Evolutionary conservation across 257 asterid species (phyloP).

Genomic region (Lithospermum erythrorhizon): DNA sequence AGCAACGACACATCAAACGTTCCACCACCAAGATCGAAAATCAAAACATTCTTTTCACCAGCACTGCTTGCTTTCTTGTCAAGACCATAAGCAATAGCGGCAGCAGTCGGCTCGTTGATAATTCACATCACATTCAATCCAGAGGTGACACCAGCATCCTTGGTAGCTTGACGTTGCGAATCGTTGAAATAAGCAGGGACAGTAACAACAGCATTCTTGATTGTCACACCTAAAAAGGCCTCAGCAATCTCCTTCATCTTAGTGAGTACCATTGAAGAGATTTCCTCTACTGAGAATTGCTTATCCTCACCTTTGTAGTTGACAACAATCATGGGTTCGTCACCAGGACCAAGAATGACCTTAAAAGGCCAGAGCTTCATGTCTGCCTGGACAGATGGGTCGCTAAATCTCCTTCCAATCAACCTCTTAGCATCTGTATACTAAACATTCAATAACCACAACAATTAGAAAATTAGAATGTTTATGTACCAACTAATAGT

Average conservation of each 20-base stretch:
- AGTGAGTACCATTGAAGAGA: background rate
- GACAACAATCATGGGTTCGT: background rate
- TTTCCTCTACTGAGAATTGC: background rate
- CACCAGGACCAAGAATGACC: background rate
- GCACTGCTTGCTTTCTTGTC: background rate
- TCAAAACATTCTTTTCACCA: background rate
- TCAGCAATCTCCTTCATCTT: background rate
- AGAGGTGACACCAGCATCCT: background rate
- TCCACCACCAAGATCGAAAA: background rate
- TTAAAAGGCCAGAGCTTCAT: background rate
- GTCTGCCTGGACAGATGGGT: background rate
- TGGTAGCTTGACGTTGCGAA: background rate
- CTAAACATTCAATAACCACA: too few species aligned
- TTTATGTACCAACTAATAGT: too few species aligned
- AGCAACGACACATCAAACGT: background rate
- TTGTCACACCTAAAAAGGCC: background rate
- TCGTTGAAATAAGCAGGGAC: background rate
- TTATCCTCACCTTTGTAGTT: background rate
- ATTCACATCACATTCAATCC: background rate
- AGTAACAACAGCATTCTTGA: background rate
- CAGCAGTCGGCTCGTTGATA: background rate
- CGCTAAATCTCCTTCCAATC: background rate
- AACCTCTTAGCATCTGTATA: background rate
- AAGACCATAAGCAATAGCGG: background rate
- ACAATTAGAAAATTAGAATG: too few species aligned